phyloP scores from a whole-genome alignment of 805 yeast species.

The Suhomyces xylopsoci region DNA sequence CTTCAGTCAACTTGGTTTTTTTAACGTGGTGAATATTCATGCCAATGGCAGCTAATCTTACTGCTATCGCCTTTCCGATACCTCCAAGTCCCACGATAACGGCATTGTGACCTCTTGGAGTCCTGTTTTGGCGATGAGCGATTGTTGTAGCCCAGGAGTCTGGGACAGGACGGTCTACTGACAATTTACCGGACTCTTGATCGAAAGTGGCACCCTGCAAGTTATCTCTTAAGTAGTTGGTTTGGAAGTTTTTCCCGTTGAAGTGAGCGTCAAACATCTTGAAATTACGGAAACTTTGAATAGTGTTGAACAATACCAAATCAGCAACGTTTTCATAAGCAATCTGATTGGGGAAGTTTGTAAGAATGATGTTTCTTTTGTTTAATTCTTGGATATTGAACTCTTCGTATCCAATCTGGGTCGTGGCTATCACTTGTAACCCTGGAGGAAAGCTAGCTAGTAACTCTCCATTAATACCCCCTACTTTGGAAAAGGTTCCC shows the following conservation, averaged over 20 bases:
- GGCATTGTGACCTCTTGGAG: constrained; percentile 22
- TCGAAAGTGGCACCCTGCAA: constrained; percentile 12
- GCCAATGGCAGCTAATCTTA: constrained; percentile 19
- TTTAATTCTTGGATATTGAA: constrained; percentile 18
- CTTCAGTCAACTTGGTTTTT: constrained; percentile 11
- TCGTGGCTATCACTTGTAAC: constrained; percentile 19
- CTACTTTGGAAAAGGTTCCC: constrained; percentile 18
- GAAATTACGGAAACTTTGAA: constrained; percentile 25
- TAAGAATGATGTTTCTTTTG: constrained; percentile 19
- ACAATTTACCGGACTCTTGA: constrained; percentile 3
- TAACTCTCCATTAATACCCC: constrained; percentile 21
- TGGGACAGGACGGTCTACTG: not conserved
- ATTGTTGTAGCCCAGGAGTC: constrained; percentile 29
- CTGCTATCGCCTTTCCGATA: constrained; percentile 22
- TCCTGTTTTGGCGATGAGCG: constrained; percentile 13
- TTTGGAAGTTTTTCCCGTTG: constrained; percentile 7
- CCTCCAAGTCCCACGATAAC: constrained; percentile 27
- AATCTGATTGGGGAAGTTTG: constrained; percentile 22
- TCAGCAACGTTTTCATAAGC: constrained; percentile 29
- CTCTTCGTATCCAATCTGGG: constrained; percentile 23
- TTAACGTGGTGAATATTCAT: constrained; percentile 28
- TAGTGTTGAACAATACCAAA: constrained; percentile 21
- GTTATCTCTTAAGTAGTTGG: constrained; percentile 11
- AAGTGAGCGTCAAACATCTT: constrained; percentile 11
- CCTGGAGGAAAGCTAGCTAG: constrained; percentile 15